These are phyloP conservation scores for Spatholobus suberectus DNA, from an alignment of 306 rosid species.

Conservation along the genomic window DNA sequence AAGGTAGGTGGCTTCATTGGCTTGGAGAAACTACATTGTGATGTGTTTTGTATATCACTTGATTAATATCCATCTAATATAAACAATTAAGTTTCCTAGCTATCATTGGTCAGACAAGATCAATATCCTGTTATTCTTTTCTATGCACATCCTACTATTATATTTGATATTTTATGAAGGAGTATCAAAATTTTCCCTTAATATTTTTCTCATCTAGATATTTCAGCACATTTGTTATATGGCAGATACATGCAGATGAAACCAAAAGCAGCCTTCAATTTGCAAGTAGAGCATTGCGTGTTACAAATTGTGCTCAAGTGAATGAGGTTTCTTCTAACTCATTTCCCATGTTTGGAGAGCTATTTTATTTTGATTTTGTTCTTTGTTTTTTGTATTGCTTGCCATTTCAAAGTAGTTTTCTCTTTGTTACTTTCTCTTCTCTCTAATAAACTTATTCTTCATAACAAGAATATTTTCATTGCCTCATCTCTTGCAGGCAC, in stretches of 20 bases:
- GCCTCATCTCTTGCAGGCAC: conserved; percentile 25
- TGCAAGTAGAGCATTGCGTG: conserved; percentile 97
- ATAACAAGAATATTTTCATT: not conserved
- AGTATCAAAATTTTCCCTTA: not conserved
- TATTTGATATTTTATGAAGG: conserved; percentile 9
- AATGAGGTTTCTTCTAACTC: conserved; percentile 74
- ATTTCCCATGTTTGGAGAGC: conserved; percentile 15
- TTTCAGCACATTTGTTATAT: conserved; percentile 39
- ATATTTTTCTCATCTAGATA: conserved; percentile 37
- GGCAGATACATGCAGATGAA: conserved; percentile 94
- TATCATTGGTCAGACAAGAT: conserved; percentile 20
- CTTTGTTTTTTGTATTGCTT: not conserved
- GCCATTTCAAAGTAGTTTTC: conserved; percentile 20
- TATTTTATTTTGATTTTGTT: conserved; percentile 28
- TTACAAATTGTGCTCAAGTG: conserved; percentile 92
- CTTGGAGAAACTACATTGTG: not conserved
- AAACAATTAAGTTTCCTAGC: conserved; percentile 4
- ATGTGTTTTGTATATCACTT: conserved; percentile 13
- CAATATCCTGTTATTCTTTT: not conserved
- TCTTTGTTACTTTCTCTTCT: conserved; percentile 27
- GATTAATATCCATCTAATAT: conserved; percentile 4
- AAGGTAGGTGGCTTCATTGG: conserved; percentile 13
- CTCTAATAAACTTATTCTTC: not conserved
- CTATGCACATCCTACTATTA: not conserved
- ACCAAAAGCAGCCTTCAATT: conserved; percentile 97